Base-by-base conservation (phyloP, 495 filamentous ascomycete species). In the Trichoderma reesei region DNA sequence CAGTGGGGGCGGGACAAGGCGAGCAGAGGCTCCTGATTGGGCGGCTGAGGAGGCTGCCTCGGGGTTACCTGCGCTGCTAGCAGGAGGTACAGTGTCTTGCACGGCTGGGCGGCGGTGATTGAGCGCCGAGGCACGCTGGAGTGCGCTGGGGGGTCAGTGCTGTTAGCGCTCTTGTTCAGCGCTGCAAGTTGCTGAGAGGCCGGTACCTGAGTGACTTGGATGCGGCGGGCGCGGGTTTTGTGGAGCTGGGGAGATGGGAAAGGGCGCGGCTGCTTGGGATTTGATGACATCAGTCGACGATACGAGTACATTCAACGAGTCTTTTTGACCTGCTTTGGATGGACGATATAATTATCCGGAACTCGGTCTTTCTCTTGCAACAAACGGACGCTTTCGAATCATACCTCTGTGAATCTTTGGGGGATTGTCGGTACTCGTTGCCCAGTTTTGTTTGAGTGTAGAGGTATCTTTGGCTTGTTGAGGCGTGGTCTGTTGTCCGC, bases 11-110 rank as follows among this genome's bases (percentile, higher is more conserved):
- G 59, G 59, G 42, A 37, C 38, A 37, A 56, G 63, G 61, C 59
- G 42, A 66, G 44, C 38, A 26, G 63, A 36, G 61, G 65, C 56
- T n/a, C 18, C 54, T 66, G 67, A 68, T 68, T 65, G 70, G 68
- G 68, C 33, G 59, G 42, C 31, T 56, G 51, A 56, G 38, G 38
- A 6, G 11, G 6, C 38, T 39, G 38, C 6, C 6, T 7, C 6
- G 11, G 38, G 38, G 26, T 26, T 26, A 26, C 26, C 26, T 26
- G 46, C 10, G 46, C 10, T 26, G 7, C 9, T 13, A 34, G 18
- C 14, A 18, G 18, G 26, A 56, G 51, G 51, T 56, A 56, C 51
- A 56, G 51, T 56, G 14, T 56, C 51, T n/a, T 56, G 51, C 51
- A 34, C 51, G 4, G 51, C 51, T 34, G 26, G 26, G 31, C 51